phyloP scores from a whole-genome alignment of 2,329 filamentous ascomycete species.

The Celoporthe dispersa region DNA sequence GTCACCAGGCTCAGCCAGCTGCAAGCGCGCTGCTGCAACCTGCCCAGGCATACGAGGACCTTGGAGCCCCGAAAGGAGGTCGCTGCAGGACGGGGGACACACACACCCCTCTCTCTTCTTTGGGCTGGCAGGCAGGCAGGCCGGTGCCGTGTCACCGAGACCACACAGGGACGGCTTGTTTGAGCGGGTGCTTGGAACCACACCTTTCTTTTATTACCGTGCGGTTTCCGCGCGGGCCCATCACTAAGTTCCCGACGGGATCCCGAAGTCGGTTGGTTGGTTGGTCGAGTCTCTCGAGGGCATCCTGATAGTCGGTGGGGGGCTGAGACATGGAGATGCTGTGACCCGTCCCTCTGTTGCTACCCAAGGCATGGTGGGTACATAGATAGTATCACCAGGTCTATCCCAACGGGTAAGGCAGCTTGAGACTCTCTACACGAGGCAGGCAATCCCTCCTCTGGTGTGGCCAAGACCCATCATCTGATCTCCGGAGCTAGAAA shows the following conservation, averaged over 20 bases:
- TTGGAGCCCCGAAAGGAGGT: background rate
- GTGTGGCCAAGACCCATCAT: background rate
- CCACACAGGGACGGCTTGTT: background rate
- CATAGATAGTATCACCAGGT: background rate
- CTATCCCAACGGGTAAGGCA: background rate
- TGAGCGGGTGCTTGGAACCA: background rate
- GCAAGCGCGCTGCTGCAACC: background rate
- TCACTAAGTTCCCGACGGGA: background rate
- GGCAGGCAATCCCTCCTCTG: background rate
- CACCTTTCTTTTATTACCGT: background rate
- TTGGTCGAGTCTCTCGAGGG: background rate
- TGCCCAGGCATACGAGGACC: background rate
- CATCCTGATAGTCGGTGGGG: background rate
- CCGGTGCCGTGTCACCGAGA: background rate
- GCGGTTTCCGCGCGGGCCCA: background rate
- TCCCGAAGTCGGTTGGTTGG: background rate
- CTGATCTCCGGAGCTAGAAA: background rate
- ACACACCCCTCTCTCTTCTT: background rate
- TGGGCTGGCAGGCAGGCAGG: background rate
- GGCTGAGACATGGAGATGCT: slow-evolving; percentile 2
- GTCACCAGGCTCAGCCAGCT: background rate
- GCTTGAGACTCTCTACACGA: background rate
- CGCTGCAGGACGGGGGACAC: background rate
- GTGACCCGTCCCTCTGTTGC: background rate
- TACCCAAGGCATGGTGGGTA: background rate